Percentiles rank a stretch among this genome's conserved stretches.
Evolutionary conservation across 2,329 filamentous ascomycete species (phyloP).

Genomic region (Tympanopsis confertula): DNA sequence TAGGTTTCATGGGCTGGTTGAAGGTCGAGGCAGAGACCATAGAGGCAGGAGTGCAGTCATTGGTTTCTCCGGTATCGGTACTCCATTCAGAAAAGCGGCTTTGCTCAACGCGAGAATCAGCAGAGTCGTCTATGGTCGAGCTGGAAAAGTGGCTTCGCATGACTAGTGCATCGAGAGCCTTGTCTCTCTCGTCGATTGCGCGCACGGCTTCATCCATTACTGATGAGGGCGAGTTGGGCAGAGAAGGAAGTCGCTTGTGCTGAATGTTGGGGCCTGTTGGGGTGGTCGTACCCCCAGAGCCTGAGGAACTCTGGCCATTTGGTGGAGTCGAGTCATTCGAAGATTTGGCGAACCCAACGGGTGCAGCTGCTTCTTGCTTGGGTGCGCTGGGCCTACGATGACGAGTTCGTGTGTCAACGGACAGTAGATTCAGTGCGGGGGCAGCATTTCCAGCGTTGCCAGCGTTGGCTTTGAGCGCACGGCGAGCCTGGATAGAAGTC

Average conservation of each 20-base stretch:
- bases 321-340: no score
- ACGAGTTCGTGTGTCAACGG: no score
- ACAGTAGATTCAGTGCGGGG: no score
- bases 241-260: not conserved
- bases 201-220: slow-evolving; percentile 1
- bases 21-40: not conserved
- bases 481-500: no score
- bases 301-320: no score
- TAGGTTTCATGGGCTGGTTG: not conserved
- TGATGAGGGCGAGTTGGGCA: not conserved
- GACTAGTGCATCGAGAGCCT: not conserved
- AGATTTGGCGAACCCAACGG: no score
- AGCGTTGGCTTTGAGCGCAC: no score
- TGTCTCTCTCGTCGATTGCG: not conserved
- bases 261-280: not conserved
- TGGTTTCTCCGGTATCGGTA: not conserved
- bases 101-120: not conserved
- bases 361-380: no score
- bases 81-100: slow-evolving; percentile 1
- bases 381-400: no score
- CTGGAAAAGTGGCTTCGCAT: not conserved
- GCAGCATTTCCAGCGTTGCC: no score
- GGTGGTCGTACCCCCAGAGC: no score
- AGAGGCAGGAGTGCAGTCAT: not conserved
- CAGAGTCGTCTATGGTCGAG: not conserved